These are phyloP conservation scores for Aureobasidium subglaciale DNA, from an alignment of 2,329 filamentous ascomycete species.

Conservation along the genomic window DNA sequence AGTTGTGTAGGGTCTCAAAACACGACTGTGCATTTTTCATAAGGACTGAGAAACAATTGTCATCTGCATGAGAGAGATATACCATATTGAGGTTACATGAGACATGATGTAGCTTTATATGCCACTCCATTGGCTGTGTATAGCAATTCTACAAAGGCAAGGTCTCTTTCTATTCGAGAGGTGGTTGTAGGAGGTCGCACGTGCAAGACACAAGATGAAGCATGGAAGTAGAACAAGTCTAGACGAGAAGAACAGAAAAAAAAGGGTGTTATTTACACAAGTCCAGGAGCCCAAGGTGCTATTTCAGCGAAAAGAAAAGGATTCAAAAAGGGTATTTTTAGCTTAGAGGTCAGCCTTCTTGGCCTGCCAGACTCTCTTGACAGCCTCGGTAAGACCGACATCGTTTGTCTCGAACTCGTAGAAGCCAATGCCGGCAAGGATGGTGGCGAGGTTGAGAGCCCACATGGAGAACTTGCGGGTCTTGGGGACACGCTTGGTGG, in stretches of 20 bases:
- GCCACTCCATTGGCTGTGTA: too few species aligned
- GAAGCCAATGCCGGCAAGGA: conserved; percentile 76
- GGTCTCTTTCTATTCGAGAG: too few species aligned
- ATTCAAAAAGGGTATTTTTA: not conserved
- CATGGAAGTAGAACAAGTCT: not conserved
- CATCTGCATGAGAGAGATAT: too few species aligned
- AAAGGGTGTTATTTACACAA: conserved; percentile 14
- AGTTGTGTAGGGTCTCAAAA: too few species aligned
- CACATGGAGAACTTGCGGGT: conserved; percentile 63
- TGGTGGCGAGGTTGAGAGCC: conserved; percentile 70
- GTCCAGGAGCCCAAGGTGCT: conserved; percentile 11
- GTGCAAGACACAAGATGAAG: not conserved
- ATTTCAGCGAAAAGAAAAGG: not conserved
- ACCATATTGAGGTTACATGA: too few species aligned
- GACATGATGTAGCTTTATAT: too few species aligned
- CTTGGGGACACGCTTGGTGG: conserved; percentile 60
- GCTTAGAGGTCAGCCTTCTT: conserved; percentile 29
- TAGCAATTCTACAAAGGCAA: too few species aligned
- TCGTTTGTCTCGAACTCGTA: conserved; percentile 99
- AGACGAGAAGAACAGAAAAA: not conserved
- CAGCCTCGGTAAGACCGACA: conserved; percentile 82
- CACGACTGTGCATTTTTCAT: too few species aligned
- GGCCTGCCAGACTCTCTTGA: conserved; percentile 86
- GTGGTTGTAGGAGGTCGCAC: too few species aligned
- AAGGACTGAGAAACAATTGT: too few species aligned